Base-by-base conservation (phyloP, 2,329 filamentous ascomycete genomes). In the Claviceps digitariae region DNA sequence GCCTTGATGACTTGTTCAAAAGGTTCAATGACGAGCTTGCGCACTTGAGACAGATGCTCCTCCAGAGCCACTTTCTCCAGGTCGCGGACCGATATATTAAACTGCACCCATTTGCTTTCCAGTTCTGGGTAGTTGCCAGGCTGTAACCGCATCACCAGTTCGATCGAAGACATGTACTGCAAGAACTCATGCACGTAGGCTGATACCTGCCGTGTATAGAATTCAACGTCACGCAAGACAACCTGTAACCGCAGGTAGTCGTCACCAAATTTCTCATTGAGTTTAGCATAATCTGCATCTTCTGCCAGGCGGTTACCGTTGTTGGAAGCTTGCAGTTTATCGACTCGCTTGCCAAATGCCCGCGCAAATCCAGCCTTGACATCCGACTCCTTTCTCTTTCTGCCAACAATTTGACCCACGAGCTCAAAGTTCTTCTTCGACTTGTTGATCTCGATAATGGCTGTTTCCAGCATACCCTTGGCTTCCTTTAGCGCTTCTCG, bases 341-440 rank as follows among this genome's bases (percentile, higher is more conserved):
- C 87, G 21, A 89, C 86, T 57, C 89, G 83, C 61, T 91, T 88
- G 57, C 88, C 89, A 68, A 97, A 94, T 1, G 89, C 89, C 63
- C 94, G 90, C 21, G 88, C 87, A 51, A 96, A 75, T 25, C 87
- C 87, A n/a, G 83, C 79, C 55, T 87, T 83, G 57, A 93, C 84
- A 66, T 95, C 89, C 0, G 88, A 91, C 59, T 95, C 88, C 64
- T 94, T 94, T 58, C 87, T 82, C 66, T 91, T 91, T 54, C 88
- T 78, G 54, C 84, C 77, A 31, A 96, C 87, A 54, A 94, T 90
- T 68, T 94, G 86, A 4, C 89, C 90, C 25, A 97, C 87, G 48
- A 95, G 80, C 67, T 96, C 89, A 55, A 91, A 90, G 52, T 94
- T 90, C 71, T 91, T 94, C 72, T 96, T 97, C 52, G 90, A 84